Base-by-base conservation (phyloP, 73 alveolate genomes). In the Halteria grandinella region DNA sequence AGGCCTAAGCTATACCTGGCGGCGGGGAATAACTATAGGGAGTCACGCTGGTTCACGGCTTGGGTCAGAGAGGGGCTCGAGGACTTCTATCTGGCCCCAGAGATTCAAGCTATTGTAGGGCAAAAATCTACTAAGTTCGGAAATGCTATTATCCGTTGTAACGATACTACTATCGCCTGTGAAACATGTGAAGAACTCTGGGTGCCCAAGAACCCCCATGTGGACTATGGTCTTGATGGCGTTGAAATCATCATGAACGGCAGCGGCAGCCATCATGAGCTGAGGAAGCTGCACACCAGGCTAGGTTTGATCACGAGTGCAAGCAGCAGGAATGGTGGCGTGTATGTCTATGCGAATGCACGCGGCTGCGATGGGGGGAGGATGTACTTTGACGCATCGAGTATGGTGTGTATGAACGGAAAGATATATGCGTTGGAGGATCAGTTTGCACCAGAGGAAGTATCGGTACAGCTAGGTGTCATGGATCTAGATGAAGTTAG, bases 1-100 rank as follows among this genome's bases (percentile, higher is more conserved):
- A 85, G 97, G 43, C 99, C 99, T 21, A 95, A 95, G 87, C 72
- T 93, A 27, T 79, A 49, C 60, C 80, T 95, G 37, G 98, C 97
- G 1, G 89, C 90, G 32, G 98, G 89, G 31, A 94, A 93, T 14
- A 95, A 93, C 85, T 95, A 93, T 79, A 76, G 99, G 49, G 99
- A 95, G 71, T 54, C 82, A 34, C 83, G 99, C 11, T 95, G 90
- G 88, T 95, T 95, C 80, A 88, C 95, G 0, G 96, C 98, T n/a
- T 95, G 98, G 98, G 45, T 66, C 1, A 88, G 89, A 21, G 74
- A 62, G 23, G 83, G 78, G 70, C 37, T 60, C 10, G 87, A 77
- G 37, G 91, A 86, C 0, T 73, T 92, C 66, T 55, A 54, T 1
- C 86, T 92, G 23, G 92, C 96, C 1, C 54, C 47, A 25, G 57